A percentile compares a stretch with the other conserved stretches of the same genome.
These are phyloP conservation scores for Claviceps maximensis DNA, from an alignment of 2,329 filamentous ascomycete genomes.

Conservation along the genomic window DNA sequence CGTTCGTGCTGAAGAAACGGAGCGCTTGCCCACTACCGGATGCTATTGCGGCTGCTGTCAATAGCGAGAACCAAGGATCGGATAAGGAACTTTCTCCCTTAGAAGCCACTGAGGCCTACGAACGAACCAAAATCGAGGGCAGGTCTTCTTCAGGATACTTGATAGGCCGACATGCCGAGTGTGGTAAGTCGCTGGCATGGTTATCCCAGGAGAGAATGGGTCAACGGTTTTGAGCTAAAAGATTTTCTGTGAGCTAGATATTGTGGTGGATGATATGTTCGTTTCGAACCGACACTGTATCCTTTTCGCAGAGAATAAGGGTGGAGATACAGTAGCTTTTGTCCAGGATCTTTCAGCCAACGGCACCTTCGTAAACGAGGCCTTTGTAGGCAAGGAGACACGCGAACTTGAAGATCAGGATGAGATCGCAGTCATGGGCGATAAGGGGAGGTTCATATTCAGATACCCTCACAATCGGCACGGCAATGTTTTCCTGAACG, in stretches of 20 bases:
- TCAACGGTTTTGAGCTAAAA: background rate
- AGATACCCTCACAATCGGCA: slow-evolving; percentile 67
- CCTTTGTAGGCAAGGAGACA: slow-evolving; percentile 80
- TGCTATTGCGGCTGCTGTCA: slow-evolving; percentile 21
- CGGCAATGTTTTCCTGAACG: slow-evolving; percentile 68
- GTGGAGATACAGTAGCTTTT: slow-evolving; percentile 51
- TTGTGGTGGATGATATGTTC: slow-evolving; percentile 60
- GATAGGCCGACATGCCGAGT: slow-evolving; percentile 86
- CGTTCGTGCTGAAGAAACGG: slow-evolving; percentile 59
- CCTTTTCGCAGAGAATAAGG: slow-evolving; percentile 49
- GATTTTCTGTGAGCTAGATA: slow-evolving; percentile 32
- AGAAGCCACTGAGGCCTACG: slow-evolving; percentile 46
- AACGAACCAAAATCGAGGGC: slow-evolving; percentile 46
- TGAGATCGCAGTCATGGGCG: slow-evolving; percentile 76
- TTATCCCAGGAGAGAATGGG: too few relatives aligned
- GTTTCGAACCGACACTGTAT: slow-evolving; percentile 80
- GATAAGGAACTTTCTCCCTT: slow-evolving; percentile 32
- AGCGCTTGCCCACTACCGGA: slow-evolving; percentile 52
- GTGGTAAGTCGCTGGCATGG: slow-evolving; percentile 46
- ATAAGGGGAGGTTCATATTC: slow-evolving; percentile 82
- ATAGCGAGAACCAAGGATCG: slow-evolving; percentile 24
- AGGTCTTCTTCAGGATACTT: slow-evolving; percentile 71
- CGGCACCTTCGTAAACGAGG: slow-evolving; percentile 91
- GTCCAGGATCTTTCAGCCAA: slow-evolving; percentile 92
- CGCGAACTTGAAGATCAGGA: slow-evolving; percentile 81